phyloP scores from a whole-genome alignment of 352 stramenopile species.

The Phytophthora ohioensis region DNA sequence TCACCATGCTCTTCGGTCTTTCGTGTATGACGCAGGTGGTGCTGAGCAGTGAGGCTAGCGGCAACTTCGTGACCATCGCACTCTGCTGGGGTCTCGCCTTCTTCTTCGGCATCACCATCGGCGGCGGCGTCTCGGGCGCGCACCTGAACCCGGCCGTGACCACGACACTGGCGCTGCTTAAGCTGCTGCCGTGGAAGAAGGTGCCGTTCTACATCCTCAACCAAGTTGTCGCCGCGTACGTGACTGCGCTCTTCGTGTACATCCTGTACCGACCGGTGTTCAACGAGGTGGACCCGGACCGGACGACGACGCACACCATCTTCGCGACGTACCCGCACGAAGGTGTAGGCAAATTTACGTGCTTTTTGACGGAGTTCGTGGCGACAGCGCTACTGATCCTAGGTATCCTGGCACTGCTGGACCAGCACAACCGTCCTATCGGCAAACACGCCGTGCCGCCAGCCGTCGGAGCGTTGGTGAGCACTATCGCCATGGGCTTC shows the following conservation, averaged over 20 bases:
- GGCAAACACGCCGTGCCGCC: constrained; percentile 25
- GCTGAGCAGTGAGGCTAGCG: constrained; percentile 25
- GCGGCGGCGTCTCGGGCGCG: constrained; percentile 39
- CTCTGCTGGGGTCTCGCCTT: constrained; percentile 54
- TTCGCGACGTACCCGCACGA: constrained; percentile 49
- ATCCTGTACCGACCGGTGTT: constrained; percentile 49
- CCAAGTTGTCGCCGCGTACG: constrained; percentile 43
- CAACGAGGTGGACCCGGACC: constrained; percentile 47
- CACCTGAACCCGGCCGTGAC: constrained; percentile 45
- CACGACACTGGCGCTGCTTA: constrained; percentile 37
- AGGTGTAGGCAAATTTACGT: constrained; percentile 41
- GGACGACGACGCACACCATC: constrained; percentile 36
- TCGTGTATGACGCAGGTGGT: constrained; percentile 31
- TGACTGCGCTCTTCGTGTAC: constrained; percentile 42
- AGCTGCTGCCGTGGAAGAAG: constrained; percentile 44
- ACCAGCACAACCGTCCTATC: constrained; percentile 46
- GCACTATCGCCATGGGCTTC: constrained; percentile 36
- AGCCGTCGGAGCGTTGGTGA: constrained; percentile 30
- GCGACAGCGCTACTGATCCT: constrained; percentile 43
- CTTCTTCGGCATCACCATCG: constrained; percentile 47
- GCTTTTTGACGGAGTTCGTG: constrained; percentile 49
- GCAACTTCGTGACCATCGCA: constrained; percentile 41
- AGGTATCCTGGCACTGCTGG: constrained; percentile 35
- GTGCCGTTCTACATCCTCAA: constrained; percentile 43
- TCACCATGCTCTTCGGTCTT: constrained; percentile 40